A percentile compares a stretch with the other conserved stretches of the same genome.
phyloP scores from a whole-genome alignment of 169 alveolate species.

The Babesia bovis region DNA sequence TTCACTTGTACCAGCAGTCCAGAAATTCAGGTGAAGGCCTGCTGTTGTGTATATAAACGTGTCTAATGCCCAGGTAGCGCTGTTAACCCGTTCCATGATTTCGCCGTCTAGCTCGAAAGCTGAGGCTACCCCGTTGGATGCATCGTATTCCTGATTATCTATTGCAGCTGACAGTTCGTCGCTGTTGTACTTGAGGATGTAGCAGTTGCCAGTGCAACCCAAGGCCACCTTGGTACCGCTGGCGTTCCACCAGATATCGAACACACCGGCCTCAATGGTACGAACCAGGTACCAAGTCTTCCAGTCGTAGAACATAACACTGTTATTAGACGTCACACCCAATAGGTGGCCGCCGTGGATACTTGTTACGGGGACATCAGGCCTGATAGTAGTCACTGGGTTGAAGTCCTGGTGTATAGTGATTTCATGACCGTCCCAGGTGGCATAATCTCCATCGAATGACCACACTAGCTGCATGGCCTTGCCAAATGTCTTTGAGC shows the following conservation, averaged over 20 bases:
- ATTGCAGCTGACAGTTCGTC: constrained; percentile 6
- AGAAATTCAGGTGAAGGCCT: constrained; percentile 75
- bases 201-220: constrained; percentile 64
- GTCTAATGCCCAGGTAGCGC: constrained; percentile 84
- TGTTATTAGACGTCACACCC: constrained; percentile 87
- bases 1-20: constrained; percentile 78
- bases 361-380: constrained; percentile 80
- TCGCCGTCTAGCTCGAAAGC: constrained; percentile 71
- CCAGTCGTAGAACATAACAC: constrained; percentile 95
- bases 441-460: constrained; percentile 92
- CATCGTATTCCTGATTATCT: constrained; percentile 22
- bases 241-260: constrained; percentile 75
- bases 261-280: constrained; percentile 44
- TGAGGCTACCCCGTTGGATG: constrained; percentile 47
- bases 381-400: constrained; percentile 82
- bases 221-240: constrained; percentile 69
- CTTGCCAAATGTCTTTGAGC: constrained; percentile 91
- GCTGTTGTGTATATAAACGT: constrained; percentile 78
- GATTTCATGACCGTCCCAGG: constrained; percentile 85
- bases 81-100: constrained; percentile 72
- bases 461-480: constrained; percentile 94
- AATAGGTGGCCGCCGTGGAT: constrained; percentile 88
- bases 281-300: constrained; percentile 75
- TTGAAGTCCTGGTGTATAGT: constrained; percentile 83
- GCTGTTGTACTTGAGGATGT: constrained; percentile 63